Evolutionary conservation across 1,284 basidiomycete genomes (phyloP), one percentile per base, ranked within the genome.

Genomic region (Ustilago esculenta): DNA sequence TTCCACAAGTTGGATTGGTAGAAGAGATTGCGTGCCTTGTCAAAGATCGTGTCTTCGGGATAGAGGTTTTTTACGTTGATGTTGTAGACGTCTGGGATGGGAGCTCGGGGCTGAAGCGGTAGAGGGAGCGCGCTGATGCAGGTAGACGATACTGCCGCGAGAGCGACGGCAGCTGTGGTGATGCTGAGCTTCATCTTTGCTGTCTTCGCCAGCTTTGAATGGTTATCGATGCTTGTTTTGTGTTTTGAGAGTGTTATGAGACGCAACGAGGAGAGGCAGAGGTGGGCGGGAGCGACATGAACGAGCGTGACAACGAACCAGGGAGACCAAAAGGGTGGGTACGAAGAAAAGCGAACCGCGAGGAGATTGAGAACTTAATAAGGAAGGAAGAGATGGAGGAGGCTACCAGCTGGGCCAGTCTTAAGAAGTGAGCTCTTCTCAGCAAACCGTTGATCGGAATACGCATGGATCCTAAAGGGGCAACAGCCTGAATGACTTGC

Each of bases 1-100:
- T 76, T 74, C 71, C 72, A 80, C 14, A 79, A 59, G 55, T 79
- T 80, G 23, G 76, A 78, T 50, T 77, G 78, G 69, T 77, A 79
- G 57, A 67, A 78, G 9, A 76, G 30, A 42, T 68, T 51, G 33
- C 72, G 73, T 10, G 63, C 59, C 23, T 37, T 42, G 57, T 80
- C 77, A 33, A 68, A 79, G 24, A 75, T 59, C 14, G 64, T 63
- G 42, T 79, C 77, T 61, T 80, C 78, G 1, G 78, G 78, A 18
- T 71, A 68, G 29, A 78, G 64, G 52, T 79, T 65, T 54, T 71
- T 75, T 35, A 76, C 65, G 40, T 67, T 45, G 44, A 79, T 52
- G 44, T 70, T 63, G 53, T 73, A 72, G 29, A 49, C 34, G 46
- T 79, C 75, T 0, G 76, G 67, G 10, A 49, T 30, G 3, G 56